Evolutionary conservation across 2,329 filamentous ascomycete species (phyloP).

Genomic region (Sodiomyces alkalinus): DNA sequence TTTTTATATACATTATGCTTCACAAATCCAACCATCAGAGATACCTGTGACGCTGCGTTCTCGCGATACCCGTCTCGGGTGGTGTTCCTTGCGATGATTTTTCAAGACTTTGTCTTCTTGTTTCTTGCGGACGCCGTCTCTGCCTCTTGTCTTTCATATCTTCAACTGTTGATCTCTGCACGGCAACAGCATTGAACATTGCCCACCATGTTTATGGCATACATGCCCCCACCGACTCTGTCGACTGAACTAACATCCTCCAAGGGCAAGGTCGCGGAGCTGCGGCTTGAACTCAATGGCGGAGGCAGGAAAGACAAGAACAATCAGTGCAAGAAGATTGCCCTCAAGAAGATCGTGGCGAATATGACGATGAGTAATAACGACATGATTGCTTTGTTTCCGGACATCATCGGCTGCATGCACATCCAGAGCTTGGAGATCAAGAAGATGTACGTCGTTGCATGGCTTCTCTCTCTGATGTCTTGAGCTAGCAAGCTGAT

Average conservation of each 20-base stretch:
- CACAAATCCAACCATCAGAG: too few species aligned
- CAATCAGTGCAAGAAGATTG: conserved; percentile 86
- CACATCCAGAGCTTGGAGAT: conserved; percentile 87
- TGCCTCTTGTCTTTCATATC: too few species aligned
- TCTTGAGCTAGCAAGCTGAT: too few species aligned
- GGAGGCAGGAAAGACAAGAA: conserved; percentile 98
- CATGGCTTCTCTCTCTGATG: conserved; percentile 13
- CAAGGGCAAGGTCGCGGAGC: conserved; percentile 98
- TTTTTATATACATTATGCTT: too few species aligned
- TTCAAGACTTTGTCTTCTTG: too few species aligned
- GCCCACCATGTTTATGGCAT: conserved; percentile 37
- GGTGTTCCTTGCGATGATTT: too few species aligned
- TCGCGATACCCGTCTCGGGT: background rate
- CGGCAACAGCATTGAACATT: too few species aligned
- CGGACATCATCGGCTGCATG: conserved; percentile 93
- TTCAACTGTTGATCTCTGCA: too few species aligned
- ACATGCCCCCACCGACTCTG: conserved; percentile 28
- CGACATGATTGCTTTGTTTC: conserved; percentile 95
- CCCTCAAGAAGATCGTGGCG: conserved; percentile 97
- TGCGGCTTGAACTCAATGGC: conserved; percentile 84
- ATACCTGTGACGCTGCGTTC: too few species aligned
- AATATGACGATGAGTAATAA: conserved; percentile 99
- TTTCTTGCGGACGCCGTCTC: too few species aligned
- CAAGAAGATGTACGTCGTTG: conserved; percentile 79
- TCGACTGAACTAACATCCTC: conserved; percentile 37